Evolutionary conservation across 352 stramenopile genomes (phyloP), one percentile per base, ranked within the genome.

Genomic region (Phytophthora quininea): DNA sequence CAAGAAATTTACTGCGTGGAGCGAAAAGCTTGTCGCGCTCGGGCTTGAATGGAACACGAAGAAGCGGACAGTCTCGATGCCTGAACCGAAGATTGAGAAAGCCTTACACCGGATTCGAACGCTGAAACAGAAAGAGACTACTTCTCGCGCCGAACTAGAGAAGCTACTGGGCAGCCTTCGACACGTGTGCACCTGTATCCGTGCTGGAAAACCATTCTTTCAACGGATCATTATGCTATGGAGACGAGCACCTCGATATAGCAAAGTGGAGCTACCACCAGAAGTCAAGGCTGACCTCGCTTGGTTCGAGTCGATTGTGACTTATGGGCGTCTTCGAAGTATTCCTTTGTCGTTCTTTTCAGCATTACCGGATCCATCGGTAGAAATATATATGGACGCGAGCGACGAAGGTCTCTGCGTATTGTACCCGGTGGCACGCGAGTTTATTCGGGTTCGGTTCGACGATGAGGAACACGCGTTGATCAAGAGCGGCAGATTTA

Each of bases 331-430:
- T 6, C 7, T 64, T 27, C 32, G 15, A 3, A 27, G 45, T 19
- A 47, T 64, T 6, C 46, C 57, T 7, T 24, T 56, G 0, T 15
- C 49, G 8, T 51, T 29, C 12, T 54, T 63, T 24, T 48, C 10
- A 14, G 37, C 8, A 14, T 43, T 12, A 43, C 37, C 37, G 12
- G 37, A 43, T 12, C 29, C 47, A 3, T 6, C 6, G 15, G 54
- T 59, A 2, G 43, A 74, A 14, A 10, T 74, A 2, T 67, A 54
- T 24, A 74, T 74, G 61, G 67, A 62, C 12, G 55, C 37, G 8
- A 43, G 37, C 12, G 12, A 43, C 37, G 12, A 12, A 14, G 37
- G 37, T 43, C 12, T 43, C 8, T 43, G 37, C 37, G 37, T 43
- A 14, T 12, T 43, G 8, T 14, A 43, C 12, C 37, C 37, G 7